Base-by-base conservation (phyloP, 495 filamentous ascomycete genomes). In the Bathelium albidoporum region DNA sequence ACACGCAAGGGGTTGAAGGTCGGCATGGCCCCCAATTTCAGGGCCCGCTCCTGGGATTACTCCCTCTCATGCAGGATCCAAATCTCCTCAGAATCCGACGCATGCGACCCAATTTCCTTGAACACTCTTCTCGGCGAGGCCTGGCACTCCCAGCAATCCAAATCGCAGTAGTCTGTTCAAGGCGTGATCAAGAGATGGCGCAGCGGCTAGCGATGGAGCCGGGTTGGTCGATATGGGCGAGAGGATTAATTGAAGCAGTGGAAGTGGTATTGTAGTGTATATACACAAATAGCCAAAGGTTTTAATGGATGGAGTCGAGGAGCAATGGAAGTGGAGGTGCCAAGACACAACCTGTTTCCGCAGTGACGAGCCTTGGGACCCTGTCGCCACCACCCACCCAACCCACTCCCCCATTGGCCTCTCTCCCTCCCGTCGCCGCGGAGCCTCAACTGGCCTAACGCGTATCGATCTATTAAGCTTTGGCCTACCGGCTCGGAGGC, bases 1-100 rank as follows among this genome's bases (percentile, higher is more conserved):
- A 55, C 24, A 55, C 49, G 49, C 49, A 55, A 55, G 49, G 49
- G 49, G 24, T 55, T 55, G 24, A 55, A 55, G 49, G 49, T 55
- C 49, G 49, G 49, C 49, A 55, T 55, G 49, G 49, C 49, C 49
- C 22, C 24, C 49, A 26, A 55, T 28, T 2, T n/a, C 9, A 16
- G 10, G 49, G 9, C 22, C 49, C 22, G 11, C 14, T 22, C 44
- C 5, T 22, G 20, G 20, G 18, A 18, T 16, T 24, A 20, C 9
- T 55, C 49, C 24, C 49, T 55, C 49, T 55, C 49, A 55, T 55
- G 22, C 20, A 55, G 49, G 9, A 10, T 26, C 20, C 49, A 29
- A 9, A 24, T 11, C 20, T 7, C 24, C 24, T 29, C 20, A 29
- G 22, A 3, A 26, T 26, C 9, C 49, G 49, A 26, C 26, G 24